Base-by-base conservation (phyloP, 2,329 filamentous ascomycete genomes). In the Ophiocordyceps unilateralis region DNA sequence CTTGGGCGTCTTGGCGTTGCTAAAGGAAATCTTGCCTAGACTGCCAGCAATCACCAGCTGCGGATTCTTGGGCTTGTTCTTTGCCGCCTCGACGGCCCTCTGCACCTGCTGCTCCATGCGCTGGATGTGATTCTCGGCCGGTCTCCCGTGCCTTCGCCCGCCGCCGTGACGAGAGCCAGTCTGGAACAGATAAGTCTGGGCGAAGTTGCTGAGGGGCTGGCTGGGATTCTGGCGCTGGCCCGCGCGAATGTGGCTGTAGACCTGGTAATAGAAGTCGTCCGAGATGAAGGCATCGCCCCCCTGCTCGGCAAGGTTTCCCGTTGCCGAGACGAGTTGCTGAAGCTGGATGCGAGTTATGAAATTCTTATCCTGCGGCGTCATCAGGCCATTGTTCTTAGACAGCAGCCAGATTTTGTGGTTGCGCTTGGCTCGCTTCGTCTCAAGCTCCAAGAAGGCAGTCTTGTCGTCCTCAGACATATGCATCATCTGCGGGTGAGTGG, bases 71-170 rank as follows among this genome's bases (percentile, higher is more conserved):
- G 91, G 91, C 62, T 93, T 89, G 46, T 87, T 85, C 67, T 96
- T 98, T 42, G 91, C 91, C 1, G 91, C 91, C 57, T 98, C 91
- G 1, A 98, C 91, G 21, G 91, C 91, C 44, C 91, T 80, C 59
- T 95, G 89, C 12, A 98, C 93, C 61, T 98, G 91, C 62, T 98
- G 91, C 61, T 98, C 89, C 91, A 98, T 98, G 44, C 91, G 81
- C 59, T 96, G 91, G 66, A 96, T 85, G 56, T 98, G 91, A 58
- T 95, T 98, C 59, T 98, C 91, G 17, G 85, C 87, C 38, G 82
- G 85, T 46, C 86, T 76, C 47, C 80, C 78, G 51, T 91, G 78
- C 49, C 87, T 76, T 48, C 87, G 71, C 56, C 76, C 74, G 37
- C 74, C 76, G 43, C 83, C 81, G 50, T 87, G 78, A 19, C 88